A percentile compares a stretch with the other conserved stretches of the same genome.
These are phyloP conservation scores for Aureobasidium lini DNA, from an alignment of 2,329 filamentous ascomycete genomes.

Conservation along the genomic window DNA sequence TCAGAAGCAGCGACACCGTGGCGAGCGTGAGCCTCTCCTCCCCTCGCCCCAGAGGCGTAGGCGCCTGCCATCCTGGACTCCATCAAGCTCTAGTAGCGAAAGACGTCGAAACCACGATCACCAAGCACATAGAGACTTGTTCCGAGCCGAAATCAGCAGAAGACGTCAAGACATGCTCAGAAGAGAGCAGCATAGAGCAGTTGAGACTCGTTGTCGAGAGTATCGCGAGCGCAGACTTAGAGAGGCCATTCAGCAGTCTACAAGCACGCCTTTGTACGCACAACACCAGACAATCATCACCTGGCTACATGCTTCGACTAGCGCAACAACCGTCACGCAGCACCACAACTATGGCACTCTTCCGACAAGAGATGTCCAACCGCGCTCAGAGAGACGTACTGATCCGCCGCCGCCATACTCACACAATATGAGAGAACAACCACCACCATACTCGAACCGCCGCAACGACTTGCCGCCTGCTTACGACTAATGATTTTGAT, in stretches of 20 bases:
- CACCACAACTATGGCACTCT: not conserved
- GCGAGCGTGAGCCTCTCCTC: not conserved
- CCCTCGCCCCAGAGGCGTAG: not conserved
- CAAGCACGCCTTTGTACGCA: not conserved
- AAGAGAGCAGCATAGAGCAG: constrained; percentile 5
- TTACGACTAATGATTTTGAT: not conserved
- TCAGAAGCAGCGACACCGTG: not conserved
- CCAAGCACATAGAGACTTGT: not conserved
- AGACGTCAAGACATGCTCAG: constrained; percentile 1
- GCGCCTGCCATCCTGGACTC: constrained; percentile 1
- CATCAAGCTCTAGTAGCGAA: not conserved
- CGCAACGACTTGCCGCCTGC: not conserved
- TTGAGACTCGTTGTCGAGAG: not conserved
- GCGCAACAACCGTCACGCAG: not conserved
- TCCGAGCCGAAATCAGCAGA: not conserved
- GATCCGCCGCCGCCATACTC: constrained; percentile 1
- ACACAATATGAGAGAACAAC: not conserved
- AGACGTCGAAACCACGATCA: not conserved
- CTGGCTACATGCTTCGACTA: not conserved
- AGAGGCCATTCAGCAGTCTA: not conserved
- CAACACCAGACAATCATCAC: not conserved
- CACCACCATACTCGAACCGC: not conserved
- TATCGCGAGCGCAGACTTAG: constrained; percentile 1
- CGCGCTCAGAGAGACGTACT: not conserved
- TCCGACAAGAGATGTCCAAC: not conserved